Base-by-base conservation (phyloP, 805 yeast species). In the Naumovozyma baii region DNA sequence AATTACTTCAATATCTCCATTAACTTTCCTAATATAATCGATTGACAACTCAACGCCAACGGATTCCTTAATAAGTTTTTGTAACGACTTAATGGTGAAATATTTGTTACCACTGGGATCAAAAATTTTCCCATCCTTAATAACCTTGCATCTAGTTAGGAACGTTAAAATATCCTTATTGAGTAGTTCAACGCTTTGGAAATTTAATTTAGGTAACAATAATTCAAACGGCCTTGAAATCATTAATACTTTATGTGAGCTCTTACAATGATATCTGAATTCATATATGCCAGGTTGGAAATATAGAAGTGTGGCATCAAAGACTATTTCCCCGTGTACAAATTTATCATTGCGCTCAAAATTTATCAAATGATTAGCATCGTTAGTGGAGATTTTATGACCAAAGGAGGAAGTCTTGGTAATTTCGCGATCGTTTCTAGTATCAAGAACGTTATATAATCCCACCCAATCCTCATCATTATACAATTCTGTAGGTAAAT, bases 231-330 rank as follows among this genome's bases (percentile, higher is more conserved):
- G 84, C 41, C 67, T 68, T 0, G 87, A 75, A 25, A 77, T 70
- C 44, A 69, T 67, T 18, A 76, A 66, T n/a, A 83, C 94, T 41
- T 76, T 79, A 54, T 83, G 94, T 35, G 76, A 72, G 18, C 74
- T 77, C 36, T 69, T 71, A 38, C 72, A 66, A 53, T 83, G 92
- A 51, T 80, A 80, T 55, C 94, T 69, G 47, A 83, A 69, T 59
- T 83, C 90, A 59, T 76, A 83, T 26, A 74, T 66, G 0, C 94
- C 94, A 31, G 72, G 75, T 48, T 78, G 80, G 74, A 79, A 80
- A 49, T 68, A 69, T 33, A 80, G 60, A 36, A 70, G 61, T 3
- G 67, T 66, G 5, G 68, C 66, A 9, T 62, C 54, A 50, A 83
- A 83, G 9, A 50, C 62, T 5, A 73, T 66, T 10, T 55, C 47